Evolutionary conservation across 2,329 filamentous ascomycete species (phyloP).

Genomic region (Botrytis byssoidea): DNA sequence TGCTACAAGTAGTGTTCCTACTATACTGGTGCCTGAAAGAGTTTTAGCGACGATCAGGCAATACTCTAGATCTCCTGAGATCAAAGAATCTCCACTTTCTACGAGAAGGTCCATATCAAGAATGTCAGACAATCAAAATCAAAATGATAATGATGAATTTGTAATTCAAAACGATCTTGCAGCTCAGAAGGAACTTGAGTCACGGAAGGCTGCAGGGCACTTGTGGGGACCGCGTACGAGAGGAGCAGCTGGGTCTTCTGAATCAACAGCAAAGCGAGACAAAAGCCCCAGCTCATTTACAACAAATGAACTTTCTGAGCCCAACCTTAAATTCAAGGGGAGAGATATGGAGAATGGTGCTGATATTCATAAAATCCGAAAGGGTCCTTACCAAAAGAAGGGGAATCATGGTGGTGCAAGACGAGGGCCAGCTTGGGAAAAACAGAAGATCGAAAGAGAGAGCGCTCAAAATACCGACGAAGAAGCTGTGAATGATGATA

Average conservation of each 20-base stretch:
- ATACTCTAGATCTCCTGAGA: background rate
- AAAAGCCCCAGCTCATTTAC: background rate
- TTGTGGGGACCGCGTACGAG: background rate
- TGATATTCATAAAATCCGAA: background rate
- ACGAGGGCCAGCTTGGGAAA: slow-evolving; percentile 2
- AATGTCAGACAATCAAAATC: background rate
- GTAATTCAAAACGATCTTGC: background rate
- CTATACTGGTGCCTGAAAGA: background rate
- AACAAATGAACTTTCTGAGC: background rate
- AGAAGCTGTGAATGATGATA: background rate
- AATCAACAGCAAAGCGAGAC: background rate
- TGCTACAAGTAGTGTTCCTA: background rate
- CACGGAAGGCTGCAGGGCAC: background rate
- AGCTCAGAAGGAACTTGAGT: background rate
- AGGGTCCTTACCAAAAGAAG: background rate
- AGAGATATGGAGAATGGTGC: background rate
- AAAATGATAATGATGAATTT: background rate
- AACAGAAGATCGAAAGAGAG: background rate
- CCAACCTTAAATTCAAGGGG: background rate
- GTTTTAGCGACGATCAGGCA: background rate
- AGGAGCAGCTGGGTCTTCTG: background rate
- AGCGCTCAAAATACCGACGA: background rate
- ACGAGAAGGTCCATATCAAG: background rate
- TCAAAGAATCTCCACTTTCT: background rate
- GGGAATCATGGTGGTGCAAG: background rate